These are phyloP conservation scores for Rhododendron vialii DNA, from an alignment of 148 eudicot genomes.

Conservation along the genomic window DNA sequence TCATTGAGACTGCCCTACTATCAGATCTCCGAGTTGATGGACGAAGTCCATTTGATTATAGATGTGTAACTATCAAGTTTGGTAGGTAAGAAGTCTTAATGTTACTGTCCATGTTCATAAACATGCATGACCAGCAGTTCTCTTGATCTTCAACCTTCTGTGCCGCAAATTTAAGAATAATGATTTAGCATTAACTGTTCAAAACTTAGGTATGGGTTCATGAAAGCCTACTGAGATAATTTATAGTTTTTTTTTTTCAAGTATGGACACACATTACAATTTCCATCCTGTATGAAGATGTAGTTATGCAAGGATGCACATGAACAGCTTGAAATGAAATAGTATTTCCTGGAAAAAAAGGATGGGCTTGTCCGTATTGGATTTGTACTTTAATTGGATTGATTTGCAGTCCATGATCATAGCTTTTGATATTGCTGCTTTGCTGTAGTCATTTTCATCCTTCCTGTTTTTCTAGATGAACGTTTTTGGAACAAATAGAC, in stretches of 20 bases:
- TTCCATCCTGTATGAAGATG: not conserved
- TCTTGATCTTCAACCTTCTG: not conserved
- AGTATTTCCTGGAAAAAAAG: not conserved
- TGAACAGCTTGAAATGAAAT: not conserved
- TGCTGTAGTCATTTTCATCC: not conserved
- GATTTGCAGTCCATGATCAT: not conserved
- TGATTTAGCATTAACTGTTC: not conserved
- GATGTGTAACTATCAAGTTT: conserved; percentile 64
- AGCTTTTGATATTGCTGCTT: not conserved
- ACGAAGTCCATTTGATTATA: conserved; percentile 70
- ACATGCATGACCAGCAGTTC: not conserved
- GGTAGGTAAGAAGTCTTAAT: conserved; percentile 50
- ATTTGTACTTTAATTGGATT: not conserved
- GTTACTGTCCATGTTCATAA: not conserved
- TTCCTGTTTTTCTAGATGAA: not conserved
- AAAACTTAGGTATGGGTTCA: not conserved
- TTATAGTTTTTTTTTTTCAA: not conserved
- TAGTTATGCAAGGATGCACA: not conserved
- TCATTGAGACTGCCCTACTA: conserved; percentile 68
- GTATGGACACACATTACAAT: not conserved
- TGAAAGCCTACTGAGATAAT: not conserved
- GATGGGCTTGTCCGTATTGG: not conserved
- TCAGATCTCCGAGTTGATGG: conserved; percentile 82
- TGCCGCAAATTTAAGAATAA: not conserved
- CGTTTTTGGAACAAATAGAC: not conserved